phyloP scores from a whole-genome alignment of 2,329 filamentous ascomycete species.

The Kalmusia sp. region DNA sequence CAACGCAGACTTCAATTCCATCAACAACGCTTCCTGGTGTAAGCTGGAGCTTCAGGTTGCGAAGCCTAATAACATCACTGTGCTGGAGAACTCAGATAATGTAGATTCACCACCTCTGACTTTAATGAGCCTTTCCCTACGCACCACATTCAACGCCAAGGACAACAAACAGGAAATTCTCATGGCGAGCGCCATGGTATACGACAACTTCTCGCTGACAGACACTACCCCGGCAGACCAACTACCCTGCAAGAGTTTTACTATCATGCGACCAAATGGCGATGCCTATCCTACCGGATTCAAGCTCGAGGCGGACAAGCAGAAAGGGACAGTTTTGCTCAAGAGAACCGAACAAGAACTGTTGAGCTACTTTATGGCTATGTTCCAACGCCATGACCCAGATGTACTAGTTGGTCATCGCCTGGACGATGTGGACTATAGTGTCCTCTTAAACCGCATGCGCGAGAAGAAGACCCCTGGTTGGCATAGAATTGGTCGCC shows the following conservation, averaged over 20 bases:
- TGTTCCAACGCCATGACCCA: constrained; percentile 86
- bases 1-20: constrained; percentile 79
- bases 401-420: constrained; percentile 95
- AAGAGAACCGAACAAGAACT: constrained; percentile 86
- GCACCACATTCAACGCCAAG: constrained; percentile 86
- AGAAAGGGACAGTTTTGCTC: constrained; percentile 78
- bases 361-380: constrained; percentile 85
- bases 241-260: constrained; percentile 88
- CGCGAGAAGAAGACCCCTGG: constrained; percentile 90
- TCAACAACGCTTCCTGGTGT: constrained; percentile 96
- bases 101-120: constrained; percentile 86
- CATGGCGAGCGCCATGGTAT: constrained; percentile 88
- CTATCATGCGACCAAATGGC: constrained; percentile 82
- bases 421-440: constrained; percentile 97
- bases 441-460: constrained; percentile 83
- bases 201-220: constrained; percentile 85
- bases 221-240: constrained; percentile 90
- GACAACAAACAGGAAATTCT: constrained; percentile 97
- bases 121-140: constrained; percentile 91
- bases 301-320: constrained; percentile 76
- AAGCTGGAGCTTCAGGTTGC: constrained; percentile 88
- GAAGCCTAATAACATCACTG: constrained; percentile 77
- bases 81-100: constrained; percentile 78
- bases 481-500: constrained; percentile 90
- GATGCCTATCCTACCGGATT: constrained; percentile 85